phyloP scores from a whole-genome alignment of 768 basidiomycete genomes.

The Leccinum rimulosum region DNA sequence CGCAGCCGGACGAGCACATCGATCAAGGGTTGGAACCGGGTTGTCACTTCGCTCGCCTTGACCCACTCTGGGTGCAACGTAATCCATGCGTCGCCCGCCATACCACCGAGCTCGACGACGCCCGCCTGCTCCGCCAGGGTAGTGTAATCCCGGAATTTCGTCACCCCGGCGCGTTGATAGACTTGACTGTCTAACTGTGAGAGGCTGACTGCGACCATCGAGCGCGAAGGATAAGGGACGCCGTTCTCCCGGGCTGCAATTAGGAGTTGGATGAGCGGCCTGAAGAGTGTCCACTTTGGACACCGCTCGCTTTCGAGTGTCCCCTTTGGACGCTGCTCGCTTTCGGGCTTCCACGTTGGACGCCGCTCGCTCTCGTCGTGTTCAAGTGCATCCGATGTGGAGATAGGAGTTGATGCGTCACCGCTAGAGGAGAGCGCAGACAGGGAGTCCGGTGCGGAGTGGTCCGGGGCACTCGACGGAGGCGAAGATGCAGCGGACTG shows the following conservation, averaged over 20 bases:
- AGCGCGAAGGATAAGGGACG: slow-evolving; percentile 35
- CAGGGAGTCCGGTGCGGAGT: not conserved
- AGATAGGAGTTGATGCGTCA: slow-evolving; percentile 5
- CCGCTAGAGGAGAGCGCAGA: slow-evolving; percentile 2
- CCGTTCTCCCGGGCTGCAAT: slow-evolving; percentile 30
- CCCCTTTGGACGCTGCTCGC: slow-evolving; percentile 13
- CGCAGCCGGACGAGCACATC: slow-evolving; percentile 31
- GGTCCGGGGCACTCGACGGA: slow-evolving; percentile 4
- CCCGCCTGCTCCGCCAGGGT: slow-evolving; percentile 27
- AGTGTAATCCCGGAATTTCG: slow-evolving; percentile 26
- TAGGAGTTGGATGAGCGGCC: slow-evolving; percentile 24
- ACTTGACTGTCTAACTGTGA: slow-evolving; percentile 22
- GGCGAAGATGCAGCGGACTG: slow-evolving; percentile 4
- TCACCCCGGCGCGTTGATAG: slow-evolving; percentile 28
- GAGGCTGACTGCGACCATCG: slow-evolving; percentile 37
- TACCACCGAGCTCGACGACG: slow-evolving; percentile 25
- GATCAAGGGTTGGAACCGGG: slow-evolving; percentile 32
- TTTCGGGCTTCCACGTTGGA: too few species aligned
- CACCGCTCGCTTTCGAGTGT: not conserved
- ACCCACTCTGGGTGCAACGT: slow-evolving; percentile 27
- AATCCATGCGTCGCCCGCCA: slow-evolving; percentile 23
- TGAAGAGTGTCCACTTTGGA: slow-evolving; percentile 30
- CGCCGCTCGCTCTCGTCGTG: slow-evolving; percentile 6
- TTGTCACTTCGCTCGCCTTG: not conserved
- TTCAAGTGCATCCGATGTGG: not conserved